Evolutionary conservation across 768 basidiomycete genomes (phyloP).

Genomic region (Lactarius sp.): DNA sequence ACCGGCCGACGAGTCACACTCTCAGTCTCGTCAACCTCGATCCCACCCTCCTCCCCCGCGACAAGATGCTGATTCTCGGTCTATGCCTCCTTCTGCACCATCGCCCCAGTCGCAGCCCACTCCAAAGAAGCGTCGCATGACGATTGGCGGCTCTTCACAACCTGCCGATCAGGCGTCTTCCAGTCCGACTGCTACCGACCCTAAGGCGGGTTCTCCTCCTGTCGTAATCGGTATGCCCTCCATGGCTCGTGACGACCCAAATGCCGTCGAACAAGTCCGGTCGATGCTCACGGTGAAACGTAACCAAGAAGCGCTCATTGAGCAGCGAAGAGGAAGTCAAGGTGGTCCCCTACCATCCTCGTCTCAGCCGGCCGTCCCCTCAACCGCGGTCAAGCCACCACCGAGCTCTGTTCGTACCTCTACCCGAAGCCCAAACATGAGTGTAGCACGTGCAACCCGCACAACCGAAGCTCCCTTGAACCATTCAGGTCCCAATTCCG

Average conservation of each 20-base stretch:
- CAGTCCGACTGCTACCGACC: conserved; percentile 30
- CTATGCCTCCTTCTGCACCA: conserved; percentile 20
- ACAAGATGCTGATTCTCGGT: conserved; percentile 18
- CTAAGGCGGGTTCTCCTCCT: conserved; percentile 59
- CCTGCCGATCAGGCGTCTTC: conserved; percentile 49
- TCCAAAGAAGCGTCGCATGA: conserved; percentile 65
- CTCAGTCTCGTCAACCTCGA: conserved; percentile 26
- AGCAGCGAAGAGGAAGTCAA: conserved; percentile 61
- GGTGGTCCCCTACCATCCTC: conserved; percentile 34
- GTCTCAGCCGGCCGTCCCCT: conserved; percentile 23
- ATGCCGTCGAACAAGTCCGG: conserved; percentile 56
- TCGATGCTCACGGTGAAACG: conserved; percentile 61
- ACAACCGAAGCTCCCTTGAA: conserved; percentile 29
- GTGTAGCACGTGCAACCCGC: conserved; percentile 28
- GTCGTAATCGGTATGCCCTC: conserved; percentile 55
- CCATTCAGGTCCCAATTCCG: conserved; percentile 25
- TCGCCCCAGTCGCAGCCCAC: conserved; percentile 22
- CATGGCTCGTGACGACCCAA: conserved; percentile 53
- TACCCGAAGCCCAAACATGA: conserved; percentile 26
- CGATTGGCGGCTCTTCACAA: conserved; percentile 57
- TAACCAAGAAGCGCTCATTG: conserved; percentile 65
- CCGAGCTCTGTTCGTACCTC: conserved; percentile 32
- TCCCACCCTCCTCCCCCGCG: conserved; percentile 8
- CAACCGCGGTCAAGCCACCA: conserved; percentile 29
- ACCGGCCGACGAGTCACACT: conserved; percentile 38